Evolutionary conservation across 495 filamentous ascomycete genomes (phyloP), one percentile per base, ranked within the genome.

Genomic region (Xylaria bambusicola): DNA sequence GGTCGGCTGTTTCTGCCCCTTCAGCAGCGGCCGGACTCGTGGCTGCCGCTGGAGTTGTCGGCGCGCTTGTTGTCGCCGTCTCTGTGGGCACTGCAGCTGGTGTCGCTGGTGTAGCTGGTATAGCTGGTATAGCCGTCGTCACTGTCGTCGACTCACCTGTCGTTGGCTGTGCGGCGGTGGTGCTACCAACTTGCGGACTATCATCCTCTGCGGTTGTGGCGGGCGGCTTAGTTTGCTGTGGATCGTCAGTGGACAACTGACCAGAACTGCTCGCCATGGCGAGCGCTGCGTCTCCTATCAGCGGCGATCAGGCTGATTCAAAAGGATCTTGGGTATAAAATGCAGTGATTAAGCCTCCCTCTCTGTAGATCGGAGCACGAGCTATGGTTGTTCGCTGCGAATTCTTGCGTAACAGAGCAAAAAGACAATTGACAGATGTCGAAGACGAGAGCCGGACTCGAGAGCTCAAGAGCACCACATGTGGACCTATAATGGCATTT

Each of bases 181-280:
- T 48, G 6, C 13, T n/a, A 23, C 29, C 42, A 47, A 18, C 42
- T 10, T n/a, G 41, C 15, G 53, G 42, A 21, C 45, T 23, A 41
- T 41, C 33, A 49, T 35, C 47, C 17, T 40, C 40, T 35, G 38
- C 46, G 9, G 33, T 33, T 18, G 29, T 33, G 12, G 51, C 50
- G 17, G 58, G 20, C 7, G 44, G n/a, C n/a, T n/a, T 50, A 38
- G 58, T 49, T 27, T 47, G 51, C 58, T 6, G 50, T 36, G 45
- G 35, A 7, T 15, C 18, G 15, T 44, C 29, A 49, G 51, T 35
- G n/a, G 58, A 48, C 27, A 41, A 20, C 42, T 60, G 58, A 27
- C 23, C 31, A 21, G 49, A 20, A 29, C 38, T 46, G 7, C 49
- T 46, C n/a, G 58, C 40, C 49, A 47, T 60, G 23, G 24, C 35